Percentiles rank a stretch among this genome's conserved stretches.
These are phyloP conservation scores for Trichomonas vaginalis DNA, from an alignment of 208 protist species.

Conservation along the genomic window DNA sequence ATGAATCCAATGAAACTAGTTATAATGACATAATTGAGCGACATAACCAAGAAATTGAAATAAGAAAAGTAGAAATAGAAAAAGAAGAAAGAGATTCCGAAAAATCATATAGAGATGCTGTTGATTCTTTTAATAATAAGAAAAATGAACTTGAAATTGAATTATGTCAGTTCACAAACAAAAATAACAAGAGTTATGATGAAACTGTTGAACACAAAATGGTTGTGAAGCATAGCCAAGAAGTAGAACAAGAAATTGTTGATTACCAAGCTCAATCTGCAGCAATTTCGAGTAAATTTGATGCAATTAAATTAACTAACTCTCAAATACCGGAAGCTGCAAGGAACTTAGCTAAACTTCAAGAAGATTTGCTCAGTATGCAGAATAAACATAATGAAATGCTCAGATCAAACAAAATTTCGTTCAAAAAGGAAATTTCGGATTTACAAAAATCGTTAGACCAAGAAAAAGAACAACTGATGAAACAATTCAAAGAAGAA, in stretches of 20 bases:
- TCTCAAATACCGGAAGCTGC: not conserved
- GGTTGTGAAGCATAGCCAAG: not conserved
- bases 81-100: not conserved
- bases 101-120: not conserved
- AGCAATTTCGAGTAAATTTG: not conserved
- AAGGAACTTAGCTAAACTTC: not conserved
- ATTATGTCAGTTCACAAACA: not conserved
- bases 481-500: not conserved
- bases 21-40: not conserved
- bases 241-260: not conserved
- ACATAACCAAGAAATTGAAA: not conserved
- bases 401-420: not conserved
- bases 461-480: not conserved
- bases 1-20: not conserved
- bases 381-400: not conserved
- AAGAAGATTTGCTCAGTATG: not conserved
- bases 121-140: not conserved
- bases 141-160: not conserved
- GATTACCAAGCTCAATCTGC: not conserved
- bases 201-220: not conserved
- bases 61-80: not conserved
- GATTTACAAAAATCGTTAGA: not conserved
- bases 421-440: not conserved
- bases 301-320: not conserved
- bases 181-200: not conserved